Evolutionary conservation across 306 rosid species (phyloP), one percentile per base, ranked within the genome.

Genomic region (Dalbergia cochinchinensis): DNA sequence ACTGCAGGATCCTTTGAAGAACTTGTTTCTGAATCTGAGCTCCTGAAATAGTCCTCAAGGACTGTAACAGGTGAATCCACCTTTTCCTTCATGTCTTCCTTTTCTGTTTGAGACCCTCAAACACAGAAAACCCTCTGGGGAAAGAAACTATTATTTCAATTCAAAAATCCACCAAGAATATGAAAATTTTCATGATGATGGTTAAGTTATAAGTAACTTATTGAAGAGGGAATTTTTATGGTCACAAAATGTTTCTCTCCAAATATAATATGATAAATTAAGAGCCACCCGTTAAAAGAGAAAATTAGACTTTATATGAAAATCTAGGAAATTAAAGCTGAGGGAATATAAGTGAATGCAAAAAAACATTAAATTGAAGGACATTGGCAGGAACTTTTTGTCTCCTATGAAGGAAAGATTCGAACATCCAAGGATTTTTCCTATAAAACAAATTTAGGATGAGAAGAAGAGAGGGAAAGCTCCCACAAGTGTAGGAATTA

Each of bases 21-120:
- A 79, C 93, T 86, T 58, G 94, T 69, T 87, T 93, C 98, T 14
- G 94, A 89, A 65, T 90, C 97, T 16, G 98, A 88, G 83, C 97
- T 91, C 78, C 79, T 86, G 48, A 96, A 90, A 73, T 90, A 96
- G 83, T 93, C 99, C 85, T 93, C 97, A 11, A 96, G 93, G 74
- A 96, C 89, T 59, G 96, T 92, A 11, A 81, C 79, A 42, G 99
- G 98, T 5, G 98, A 86, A 76, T 87, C 92, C 34, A 74, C 91
- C 57, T 87, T 90, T 78, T 91, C 92, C 84, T 89, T 87, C 97
- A 93, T 93, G 16, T 35, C 57, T 33, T 45, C 31, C 31, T 50
- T 20, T 58, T 47, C 31, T 47, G 35, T 73, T 80, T 71, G 51
- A 35, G 57, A 68, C 75, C 57, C 76, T 5, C 13, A 48, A 15